Base-by-base conservation (phyloP, 1,139 yeast genomes). In the Candida dubliniensis region DNA sequence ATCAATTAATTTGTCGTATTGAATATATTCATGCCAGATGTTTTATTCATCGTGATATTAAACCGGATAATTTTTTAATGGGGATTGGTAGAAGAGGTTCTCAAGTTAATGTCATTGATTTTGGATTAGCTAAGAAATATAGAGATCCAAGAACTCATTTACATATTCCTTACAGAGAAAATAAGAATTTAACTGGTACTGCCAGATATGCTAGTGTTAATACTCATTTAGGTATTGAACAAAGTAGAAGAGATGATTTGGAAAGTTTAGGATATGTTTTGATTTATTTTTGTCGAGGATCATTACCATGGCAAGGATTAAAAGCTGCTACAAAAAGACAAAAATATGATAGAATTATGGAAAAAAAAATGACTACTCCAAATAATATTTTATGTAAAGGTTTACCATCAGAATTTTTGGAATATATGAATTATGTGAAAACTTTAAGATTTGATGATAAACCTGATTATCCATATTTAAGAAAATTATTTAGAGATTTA, bases 261-360 rank as follows among this genome's bases (percentile, higher is more conserved):
- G 99, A 93, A 69, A 84, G 95, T 53, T 78, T 93, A 65, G 98
- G 98, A 34, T 93, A 93, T 64, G 98, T 93, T 36, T 81, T 93
- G 60, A 89, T 93, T 58, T 93, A 93, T 69, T 93, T 93, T 64
- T 84, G 96, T 65, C 82, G 96, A 51, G 99, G 99, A 34, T 87
- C 95, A 18, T 76, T 93, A 60, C 99, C 99, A 43, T 93, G 99
- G 99, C 99, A 93, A 71, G 99, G 99, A 11, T 80, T 93, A 58
- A 90, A 90, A 66, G 99, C 99, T 30, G 95, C 93, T 38, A 90
- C 98, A 13, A 93, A 93, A 73, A 85, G 96, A 67, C 98, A 93
- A 66, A 93, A 93, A 69, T 93, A 93, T 67, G 97, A 91, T 67
- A 80, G 97, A 51, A 93, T 93, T 60, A 85, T 91, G 89, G 98